A percentile compares a stretch with the other conserved stretches of the same genome.
phyloP scores from a whole-genome alignment of 768 basidiomycete genomes.

The Leccinum uliginosum region DNA sequence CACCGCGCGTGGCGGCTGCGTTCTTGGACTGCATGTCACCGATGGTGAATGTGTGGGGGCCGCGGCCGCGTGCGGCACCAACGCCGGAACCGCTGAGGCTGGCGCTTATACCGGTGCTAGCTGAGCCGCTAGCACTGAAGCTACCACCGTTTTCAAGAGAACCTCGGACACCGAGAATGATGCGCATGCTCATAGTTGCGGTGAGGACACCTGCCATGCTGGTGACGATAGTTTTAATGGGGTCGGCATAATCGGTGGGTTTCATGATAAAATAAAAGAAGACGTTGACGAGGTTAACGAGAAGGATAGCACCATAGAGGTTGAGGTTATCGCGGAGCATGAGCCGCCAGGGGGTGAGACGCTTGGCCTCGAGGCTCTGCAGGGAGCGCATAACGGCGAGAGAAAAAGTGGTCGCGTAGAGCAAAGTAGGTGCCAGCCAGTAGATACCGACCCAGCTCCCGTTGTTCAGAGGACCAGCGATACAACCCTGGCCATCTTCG shows the following conservation, averaged over 20 bases:
- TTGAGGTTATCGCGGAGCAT: slow-evolving; percentile 90
- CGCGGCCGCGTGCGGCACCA: slow-evolving; percentile 26
- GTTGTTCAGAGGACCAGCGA: slow-evolving; percentile 72
- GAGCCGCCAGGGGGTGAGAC: slow-evolving; percentile 69
- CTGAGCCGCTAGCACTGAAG: slow-evolving; percentile 54
- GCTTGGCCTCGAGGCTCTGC: slow-evolving; percentile 36
- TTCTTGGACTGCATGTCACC: slow-evolving; percentile 53
- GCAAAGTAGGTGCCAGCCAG: slow-evolving; percentile 73
- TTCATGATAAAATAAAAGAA: slow-evolving; percentile 84
- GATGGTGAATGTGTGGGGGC: slow-evolving; percentile 35
- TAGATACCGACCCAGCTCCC: slow-evolving; percentile 75
- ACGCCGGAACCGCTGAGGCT: slow-evolving; percentile 25
- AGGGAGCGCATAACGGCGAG: slow-evolving; percentile 24
- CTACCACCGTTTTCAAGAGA: slow-evolving; percentile 65
- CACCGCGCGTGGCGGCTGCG: slow-evolving; percentile 37
- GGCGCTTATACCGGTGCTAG: slow-evolving; percentile 43
- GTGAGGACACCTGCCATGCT: slow-evolving; percentile 86
- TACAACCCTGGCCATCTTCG: slow-evolving; percentile 73
- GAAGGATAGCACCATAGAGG: slow-evolving; percentile 75
- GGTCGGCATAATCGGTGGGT: slow-evolving; percentile 56
- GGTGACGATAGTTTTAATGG: slow-evolving; percentile 79
- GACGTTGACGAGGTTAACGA: slow-evolving; percentile 79
- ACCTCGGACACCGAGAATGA: slow-evolving; percentile 80
- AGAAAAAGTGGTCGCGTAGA: slow-evolving; percentile 40
- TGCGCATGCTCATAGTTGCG: slow-evolving; percentile 83